Percentiles rank a stretch among this genome's conserved stretches.
phyloP scores from a whole-genome alignment of 2,329 filamentous ascomycete genomes.

The Colletotrichum lini region DNA sequence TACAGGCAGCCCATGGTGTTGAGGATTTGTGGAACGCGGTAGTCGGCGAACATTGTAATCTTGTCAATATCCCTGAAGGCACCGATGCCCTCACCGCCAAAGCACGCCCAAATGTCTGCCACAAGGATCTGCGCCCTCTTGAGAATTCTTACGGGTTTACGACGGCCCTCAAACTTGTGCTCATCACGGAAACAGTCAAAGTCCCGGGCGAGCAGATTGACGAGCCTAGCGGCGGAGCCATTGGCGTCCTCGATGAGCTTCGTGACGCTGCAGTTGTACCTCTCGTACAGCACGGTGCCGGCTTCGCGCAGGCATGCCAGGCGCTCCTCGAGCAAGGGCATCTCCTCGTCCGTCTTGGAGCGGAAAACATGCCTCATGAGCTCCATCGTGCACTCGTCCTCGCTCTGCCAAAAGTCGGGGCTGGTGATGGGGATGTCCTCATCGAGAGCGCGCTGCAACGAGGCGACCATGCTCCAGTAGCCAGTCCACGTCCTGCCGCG shows the following conservation, averaged over 20 bases:
- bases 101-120: conserved; percentile 97
- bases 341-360: conserved; percentile 87
- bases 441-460: conserved; percentile 87
- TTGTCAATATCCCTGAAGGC: conserved; percentile 91
- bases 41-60: conserved; percentile 99
- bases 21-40: conserved; percentile 94
- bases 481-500: conserved; percentile 88
- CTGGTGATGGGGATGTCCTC: conserved; percentile 93
- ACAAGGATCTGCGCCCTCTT: conserved; percentile 97
- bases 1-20: conserved; percentile 85
- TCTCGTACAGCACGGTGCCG: conserved; percentile 81
- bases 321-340: conserved; percentile 86
- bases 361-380: conserved; percentile 84
- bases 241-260: conserved; percentile 82
- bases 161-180: conserved; percentile 79
- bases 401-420: conserved; percentile 87
- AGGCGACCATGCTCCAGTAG: conserved; percentile 94
- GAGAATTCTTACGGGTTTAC: conserved; percentile 81
- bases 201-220: conserved; percentile 86
- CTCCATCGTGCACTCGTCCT: conserved; percentile 82
- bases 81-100: conserved; percentile 84
- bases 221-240: conserved; percentile 84
- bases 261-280: conserved; percentile 81
- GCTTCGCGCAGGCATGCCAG: conserved; percentile 87
- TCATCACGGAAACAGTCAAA: conserved; percentile 92